A percentile compares a stretch with the other conserved stretches of the same genome.
Evolutionary conservation across 305 asterid species (phyloP).

Genomic region (Solanum chacoense): DNA sequence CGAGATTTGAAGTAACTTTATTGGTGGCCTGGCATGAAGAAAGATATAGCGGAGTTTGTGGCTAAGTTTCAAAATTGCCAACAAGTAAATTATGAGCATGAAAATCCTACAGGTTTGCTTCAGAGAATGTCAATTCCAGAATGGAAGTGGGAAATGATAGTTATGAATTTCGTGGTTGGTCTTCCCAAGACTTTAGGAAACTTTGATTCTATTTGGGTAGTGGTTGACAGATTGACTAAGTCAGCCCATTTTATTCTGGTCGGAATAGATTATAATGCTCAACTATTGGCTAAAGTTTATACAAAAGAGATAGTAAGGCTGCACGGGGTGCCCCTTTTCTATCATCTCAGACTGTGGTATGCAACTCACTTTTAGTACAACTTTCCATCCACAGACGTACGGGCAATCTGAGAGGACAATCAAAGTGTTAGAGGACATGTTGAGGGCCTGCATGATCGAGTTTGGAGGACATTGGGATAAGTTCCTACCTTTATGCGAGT

Average conservation of each 20-base stretch:
- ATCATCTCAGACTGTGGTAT: not conserved
- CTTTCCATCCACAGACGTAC: not conserved
- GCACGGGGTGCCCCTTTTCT: not conserved
- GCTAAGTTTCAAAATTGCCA: not conserved
- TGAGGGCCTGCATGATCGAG: not conserved
- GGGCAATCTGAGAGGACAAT: not conserved
- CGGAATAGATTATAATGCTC: not conserved
- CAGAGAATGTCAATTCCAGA: not conserved
- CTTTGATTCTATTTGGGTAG: not conserved
- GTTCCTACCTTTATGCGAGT: not conserved
- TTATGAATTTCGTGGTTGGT: not conserved
- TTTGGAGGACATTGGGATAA: not conserved
- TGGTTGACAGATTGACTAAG: not conserved
- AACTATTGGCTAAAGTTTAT: not conserved
- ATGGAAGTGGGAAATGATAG: not conserved
- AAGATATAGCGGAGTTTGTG: not conserved
- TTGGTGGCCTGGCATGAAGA: not conserved
- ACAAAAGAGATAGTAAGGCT: not conserved
- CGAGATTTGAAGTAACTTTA: not conserved
- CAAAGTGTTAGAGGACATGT: not conserved
- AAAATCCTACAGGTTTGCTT: not conserved
- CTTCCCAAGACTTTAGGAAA: not conserved
- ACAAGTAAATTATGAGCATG: not conserved
- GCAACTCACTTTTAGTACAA: not conserved
- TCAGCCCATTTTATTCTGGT: not conserved